Evolutionary conservation across 1,139 yeast species (phyloP), one percentile per base, ranked within the genome.

Genomic region (Yamadazyma trypodendri): DNA sequence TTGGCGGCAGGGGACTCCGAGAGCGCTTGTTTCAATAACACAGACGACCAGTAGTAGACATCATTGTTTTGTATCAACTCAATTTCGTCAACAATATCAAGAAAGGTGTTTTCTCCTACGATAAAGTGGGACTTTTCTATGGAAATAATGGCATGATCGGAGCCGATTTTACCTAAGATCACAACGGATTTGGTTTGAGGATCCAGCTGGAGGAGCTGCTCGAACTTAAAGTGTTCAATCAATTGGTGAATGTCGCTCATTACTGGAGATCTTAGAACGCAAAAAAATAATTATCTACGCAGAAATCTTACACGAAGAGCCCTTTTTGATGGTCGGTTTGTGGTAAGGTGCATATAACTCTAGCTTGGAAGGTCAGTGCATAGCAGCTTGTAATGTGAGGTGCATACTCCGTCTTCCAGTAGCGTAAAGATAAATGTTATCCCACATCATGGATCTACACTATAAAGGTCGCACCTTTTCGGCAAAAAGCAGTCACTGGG

Each of bases 41-140:
- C 78, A 30, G 75, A 60, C 6, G 88, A 85, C 97, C 97, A 90
- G 45, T 72, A 75, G 54, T 90, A 92, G 1, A 90, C 80, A 51
- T 89, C 97, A 56, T 92, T 92, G 28, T 66, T 61, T 22, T 87
- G 84, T 25, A 84, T 70, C 24, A 72, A 32, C 20, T 63, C 51
- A 21, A 78, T 44, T 4, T 67, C 61, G 2, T 61, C 50, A 18
- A 81, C 55, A 5, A 44, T 34, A 14, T 59, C 36, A 20, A 52
- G 52, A 21, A 50, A 43, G 16, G 49, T 41, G 22, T 50, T 44
- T 20, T 56, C 48, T 17, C 53, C 48, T n/a, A 49, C 32, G 16
- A 48, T 51, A 55, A 86, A 87, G 35, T 79, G 82, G 0, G 89
- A 70, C 58, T 87, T 86, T 52, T 88, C 95, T 7, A 87, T 56